These are phyloP conservation scores for Asterella californica DNA, from an alignment of 225 moss, liverwort and hornwort genomes.

Conservation along the genomic window DNA sequence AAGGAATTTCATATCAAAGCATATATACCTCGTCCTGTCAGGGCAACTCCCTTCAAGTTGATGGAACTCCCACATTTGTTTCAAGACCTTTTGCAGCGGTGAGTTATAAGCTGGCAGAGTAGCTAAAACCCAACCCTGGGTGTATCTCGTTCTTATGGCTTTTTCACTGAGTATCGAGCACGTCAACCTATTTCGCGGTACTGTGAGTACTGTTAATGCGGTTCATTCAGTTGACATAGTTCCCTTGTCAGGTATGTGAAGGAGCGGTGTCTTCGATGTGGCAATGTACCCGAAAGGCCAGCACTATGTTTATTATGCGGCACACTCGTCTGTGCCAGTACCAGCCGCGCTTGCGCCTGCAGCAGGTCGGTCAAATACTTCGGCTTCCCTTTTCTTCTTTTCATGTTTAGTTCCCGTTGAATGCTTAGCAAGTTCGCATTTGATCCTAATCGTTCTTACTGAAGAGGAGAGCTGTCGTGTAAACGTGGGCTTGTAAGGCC, in stretches of 20 bases:
- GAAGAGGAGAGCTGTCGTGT: not conserved
- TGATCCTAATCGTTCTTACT: not conserved
- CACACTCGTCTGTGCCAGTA: conserved; percentile 75
- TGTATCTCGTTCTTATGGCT: not conserved
- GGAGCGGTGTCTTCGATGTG: conserved; percentile 74
- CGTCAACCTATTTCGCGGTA: not conserved
- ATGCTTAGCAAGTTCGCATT: not conserved
- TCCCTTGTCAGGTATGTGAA: conserved; percentile 67
- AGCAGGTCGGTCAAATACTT: conserved; percentile 52
- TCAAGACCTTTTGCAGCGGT: conserved; percentile 92
- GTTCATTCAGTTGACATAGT: not conserved
- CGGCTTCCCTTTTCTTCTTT: not conserved
- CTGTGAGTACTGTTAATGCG: not conserved
- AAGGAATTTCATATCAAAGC: conserved; percentile 35
- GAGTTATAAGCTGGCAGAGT: not conserved
- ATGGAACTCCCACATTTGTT: conserved; percentile 82
- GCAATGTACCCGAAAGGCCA: conserved; percentile 60
- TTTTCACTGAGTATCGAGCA: not conserved
- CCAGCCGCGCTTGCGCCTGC: conserved; percentile 45
- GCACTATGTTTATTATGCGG: conserved; percentile 86
- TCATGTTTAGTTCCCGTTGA: not conserved
- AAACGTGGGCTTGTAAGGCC: not conserved
- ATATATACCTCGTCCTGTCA: conserved; percentile 58
- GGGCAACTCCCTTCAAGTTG: conserved; percentile 73
- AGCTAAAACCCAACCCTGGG: no score